Percentiles rank a stretch among this genome's conserved stretches.
These are phyloP conservation scores for Aspergillus sp. DNA, from an alignment of 2,329 filamentous ascomycete species.

Conservation along the genomic window DNA sequence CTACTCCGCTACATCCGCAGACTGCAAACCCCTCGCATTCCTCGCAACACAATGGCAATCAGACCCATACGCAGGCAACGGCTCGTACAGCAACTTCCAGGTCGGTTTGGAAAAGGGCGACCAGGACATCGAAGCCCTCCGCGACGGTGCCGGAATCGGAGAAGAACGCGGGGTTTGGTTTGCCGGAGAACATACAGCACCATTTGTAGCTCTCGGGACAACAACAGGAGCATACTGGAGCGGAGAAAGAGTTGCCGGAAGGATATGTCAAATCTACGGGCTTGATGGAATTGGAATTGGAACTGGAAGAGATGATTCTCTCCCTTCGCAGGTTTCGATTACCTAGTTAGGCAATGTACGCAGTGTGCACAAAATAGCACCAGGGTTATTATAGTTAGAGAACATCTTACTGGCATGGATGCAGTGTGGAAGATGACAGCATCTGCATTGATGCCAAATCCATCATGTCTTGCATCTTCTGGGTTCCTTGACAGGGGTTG, in stretches of 20 bases:
- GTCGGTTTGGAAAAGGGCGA: constrained; percentile 64
- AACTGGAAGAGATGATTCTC: constrained; percentile 12
- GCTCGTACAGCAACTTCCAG: constrained; percentile 82
- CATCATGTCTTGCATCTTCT: too few relatives aligned
- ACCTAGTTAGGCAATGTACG: too few relatives aligned
- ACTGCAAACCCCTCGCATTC: constrained; percentile 57
- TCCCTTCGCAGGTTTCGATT: not conserved
- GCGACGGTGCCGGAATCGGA: constrained; percentile 44
- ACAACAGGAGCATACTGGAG: constrained; percentile 90
- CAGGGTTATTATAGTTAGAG: too few relatives aligned
- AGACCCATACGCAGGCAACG: constrained; percentile 72
- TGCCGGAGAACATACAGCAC: constrained; percentile 83
- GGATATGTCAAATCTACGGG: constrained; percentile 32
- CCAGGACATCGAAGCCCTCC: constrained; percentile 59
- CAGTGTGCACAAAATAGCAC: too few relatives aligned
- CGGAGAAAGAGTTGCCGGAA: constrained; percentile 67
- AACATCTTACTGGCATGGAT: too few relatives aligned
- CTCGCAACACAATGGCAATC: constrained; percentile 71
- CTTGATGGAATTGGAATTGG: constrained; percentile 19
- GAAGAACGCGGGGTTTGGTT: constrained; percentile 66
- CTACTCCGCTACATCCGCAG: constrained; percentile 48
- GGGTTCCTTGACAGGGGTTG: too few relatives aligned
- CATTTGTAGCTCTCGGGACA: constrained; percentile 82
- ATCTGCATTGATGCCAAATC: too few relatives aligned
- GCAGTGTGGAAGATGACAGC: too few relatives aligned